A percentile compares a stretch with the other conserved stretches of the same genome.
phyloP scores from a whole-genome alignment of 2,329 filamentous ascomycete species.

The Aspergillus unguis region DNA sequence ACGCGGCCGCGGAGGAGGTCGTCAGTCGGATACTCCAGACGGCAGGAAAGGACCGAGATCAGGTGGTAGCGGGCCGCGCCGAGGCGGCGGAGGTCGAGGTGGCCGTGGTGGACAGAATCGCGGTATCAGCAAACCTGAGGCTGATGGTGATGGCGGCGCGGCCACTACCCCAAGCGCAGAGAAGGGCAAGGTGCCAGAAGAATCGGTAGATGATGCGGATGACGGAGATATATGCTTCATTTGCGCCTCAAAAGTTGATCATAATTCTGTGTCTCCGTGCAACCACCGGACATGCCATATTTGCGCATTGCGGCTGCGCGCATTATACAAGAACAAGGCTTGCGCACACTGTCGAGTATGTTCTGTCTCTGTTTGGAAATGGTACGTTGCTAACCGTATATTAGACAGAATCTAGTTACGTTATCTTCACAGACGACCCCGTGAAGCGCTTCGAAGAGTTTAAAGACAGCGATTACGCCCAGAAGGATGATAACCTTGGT shows the following conservation, averaged over 20 bases:
- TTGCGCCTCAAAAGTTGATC: conserved; percentile 83
- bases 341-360: conserved; percentile 90
- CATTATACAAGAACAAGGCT: conserved; percentile 91
- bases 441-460: conserved; percentile 86
- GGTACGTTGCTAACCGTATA: conserved; percentile 12
- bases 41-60: conserved; percentile 35
- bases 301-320: conserved; percentile 84
- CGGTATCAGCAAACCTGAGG: conserved; percentile 17
- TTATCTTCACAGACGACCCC: conserved; percentile 87
- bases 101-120: conserved; percentile 30
- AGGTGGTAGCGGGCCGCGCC: conserved; percentile 32
- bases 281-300: conserved; percentile 98
- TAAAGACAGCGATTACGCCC: conserved; percentile 66
- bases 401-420: conserved; percentile 55
- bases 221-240: conserved; percentile 94
- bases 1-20: conserved; percentile 39
- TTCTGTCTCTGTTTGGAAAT: neutral
- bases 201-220: conserved; percentile 47
- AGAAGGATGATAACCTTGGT: conserved; percentile 78
- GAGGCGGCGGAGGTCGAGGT: conserved; percentile 28
- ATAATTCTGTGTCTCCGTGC: conserved; percentile 86
- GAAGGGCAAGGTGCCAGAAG: conserved; percentile 26
- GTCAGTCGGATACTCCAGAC: conserved; percentile 28
- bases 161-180: conserved; percentile 40
- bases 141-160: conserved; percentile 20